Evolutionary conservation across 352 stramenopile genomes (phyloP), one percentile per base, ranked within the genome.

Genomic region (Phytopythium aichiense): DNA sequence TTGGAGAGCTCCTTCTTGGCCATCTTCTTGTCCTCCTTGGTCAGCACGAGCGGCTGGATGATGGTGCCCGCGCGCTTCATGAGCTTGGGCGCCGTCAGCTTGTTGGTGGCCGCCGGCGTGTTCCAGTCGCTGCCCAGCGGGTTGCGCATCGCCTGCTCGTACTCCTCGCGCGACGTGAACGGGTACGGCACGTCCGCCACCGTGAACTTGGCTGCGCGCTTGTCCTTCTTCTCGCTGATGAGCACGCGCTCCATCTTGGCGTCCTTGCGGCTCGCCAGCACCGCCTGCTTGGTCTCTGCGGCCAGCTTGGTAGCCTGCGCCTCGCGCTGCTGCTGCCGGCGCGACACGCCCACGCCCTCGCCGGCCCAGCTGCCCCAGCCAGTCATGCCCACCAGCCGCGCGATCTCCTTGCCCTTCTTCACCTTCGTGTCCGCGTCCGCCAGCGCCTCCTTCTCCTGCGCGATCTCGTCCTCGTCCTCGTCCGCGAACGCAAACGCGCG

Each of bases 91-190:
- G 91, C 84, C 7, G 91, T 99, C 67, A 98, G 80, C 30, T 93
- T 84, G 54, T 96, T 96, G 20, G 96, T 94, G 25, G 92, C 81
- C 49, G 87, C 64, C 12, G 87, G 79, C 22, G 96, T 98, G 74
- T 99, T 99, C 96, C 96, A 99, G 66, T 97, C 89, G 62, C 78
- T 87, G 55, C 97, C 94, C 73, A 95, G 89, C 56, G 84, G 96
- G 77, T 91, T 98, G 74, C 79, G 91, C 87, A 99, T 98, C 48
- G 93, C 92, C 61, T 90, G 88, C 76, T 99, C 97, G 76, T 99
- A 99, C 79, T 99, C 92, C 66, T 95, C 92, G 48, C 95, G 87
- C 60, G 88, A 98, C 56, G 88, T 98, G 76, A 98, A 99, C 33
- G 97, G 97, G 77, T 99, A 99, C 58, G 97, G 97, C 49, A 99